phyloP scores from a whole-genome alignment of 2,329 filamentous ascomycete genomes.

The Penicillium sp. region DNA sequence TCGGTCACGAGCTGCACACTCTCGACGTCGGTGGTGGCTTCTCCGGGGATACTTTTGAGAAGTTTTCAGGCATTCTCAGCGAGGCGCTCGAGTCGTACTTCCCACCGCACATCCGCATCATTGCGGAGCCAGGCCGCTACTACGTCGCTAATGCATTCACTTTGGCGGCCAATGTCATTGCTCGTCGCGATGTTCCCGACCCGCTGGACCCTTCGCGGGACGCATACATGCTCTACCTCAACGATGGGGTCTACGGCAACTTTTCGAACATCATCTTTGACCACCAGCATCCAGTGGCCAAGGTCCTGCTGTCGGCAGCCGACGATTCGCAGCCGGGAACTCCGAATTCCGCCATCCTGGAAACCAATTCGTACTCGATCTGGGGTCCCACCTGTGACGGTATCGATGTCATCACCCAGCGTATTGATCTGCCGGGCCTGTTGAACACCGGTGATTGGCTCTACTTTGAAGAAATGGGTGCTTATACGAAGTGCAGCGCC shows the following conservation, averaged over 20 bases:
- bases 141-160: constrained; percentile 93
- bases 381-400: constrained; percentile 98
- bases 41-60: constrained; percentile 81
- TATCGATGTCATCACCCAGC: constrained; percentile 87
- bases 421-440: constrained; percentile 67
- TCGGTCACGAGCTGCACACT: constrained; percentile 77
- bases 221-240: constrained; percentile 95
- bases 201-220: constrained; percentile 44
- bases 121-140: constrained; percentile 93
- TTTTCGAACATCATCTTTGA: constrained; percentile 99
- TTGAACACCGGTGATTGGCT: constrained; percentile 95
- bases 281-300: constrained; percentile 84
- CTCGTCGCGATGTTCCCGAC: constrained; percentile 79
- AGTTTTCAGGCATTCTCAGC: constrained; percentile 75
- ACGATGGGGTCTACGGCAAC: constrained; percentile 96
- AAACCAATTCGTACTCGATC: constrained; percentile 77
- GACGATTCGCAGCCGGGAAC: constrained; percentile 52
- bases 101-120: constrained; percentile 74
- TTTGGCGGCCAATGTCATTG: constrained; percentile 91
- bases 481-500: constrained; percentile 96
- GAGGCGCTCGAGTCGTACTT: constrained; percentile 82
- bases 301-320: constrained; percentile 63
- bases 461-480: constrained; percentile 98
- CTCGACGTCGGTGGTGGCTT: constrained; percentile 95
- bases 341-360: constrained; percentile 35